Conservation (phyloP, 495 filamentous ascomycete genomes). For the Lichina pygmaea region DNA sequence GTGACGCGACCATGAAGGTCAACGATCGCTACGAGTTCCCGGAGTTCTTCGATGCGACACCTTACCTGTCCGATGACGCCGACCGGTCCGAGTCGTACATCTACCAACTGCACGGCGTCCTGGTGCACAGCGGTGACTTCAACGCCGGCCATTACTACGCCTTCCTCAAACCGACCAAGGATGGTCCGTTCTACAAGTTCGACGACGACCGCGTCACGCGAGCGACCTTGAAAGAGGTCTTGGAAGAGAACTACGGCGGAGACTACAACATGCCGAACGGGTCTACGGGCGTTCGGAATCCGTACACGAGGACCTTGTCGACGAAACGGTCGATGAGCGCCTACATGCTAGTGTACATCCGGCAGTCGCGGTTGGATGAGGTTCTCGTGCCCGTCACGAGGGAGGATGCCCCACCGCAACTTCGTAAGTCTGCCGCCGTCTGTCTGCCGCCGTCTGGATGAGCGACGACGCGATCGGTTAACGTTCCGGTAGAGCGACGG, state of each 20-base stretch:
- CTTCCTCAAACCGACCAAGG: conserved; percentile 77
- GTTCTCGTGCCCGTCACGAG: conserved; percentile 49
- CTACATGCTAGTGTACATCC: conserved; percentile 97
- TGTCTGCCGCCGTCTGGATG: background rate
- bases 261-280: conserved; percentile 45
- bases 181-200: conserved; percentile 87
- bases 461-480: conserved; percentile 5
- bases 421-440: conserved; percentile 24
- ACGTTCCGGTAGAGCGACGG: conserved; percentile 25
- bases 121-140: conserved; percentile 88
- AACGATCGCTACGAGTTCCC: conserved; percentile 97
- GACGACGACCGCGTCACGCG: conserved; percentile 92
- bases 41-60: conserved; percentile 67
- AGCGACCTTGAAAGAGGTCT: conserved; percentile 68
- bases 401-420: conserved; percentile 58
- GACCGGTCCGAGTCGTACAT: conserved; percentile 71
- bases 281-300: conserved; percentile 27
- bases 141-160: conserved; percentile 99
- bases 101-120: conserved; percentile 81
- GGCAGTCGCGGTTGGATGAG: conserved; percentile 55
- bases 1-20: conserved; percentile 96
- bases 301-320: conserved; percentile 35
- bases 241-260: conserved; percentile 93
- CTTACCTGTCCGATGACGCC: conserved; percentile 66
- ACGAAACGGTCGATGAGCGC: conserved; percentile 54